These are phyloP conservation scores for Vanderwaltozyma yarrowii DNA, from an alignment of 805 yeast species.

Conservation along the genomic window DNA sequence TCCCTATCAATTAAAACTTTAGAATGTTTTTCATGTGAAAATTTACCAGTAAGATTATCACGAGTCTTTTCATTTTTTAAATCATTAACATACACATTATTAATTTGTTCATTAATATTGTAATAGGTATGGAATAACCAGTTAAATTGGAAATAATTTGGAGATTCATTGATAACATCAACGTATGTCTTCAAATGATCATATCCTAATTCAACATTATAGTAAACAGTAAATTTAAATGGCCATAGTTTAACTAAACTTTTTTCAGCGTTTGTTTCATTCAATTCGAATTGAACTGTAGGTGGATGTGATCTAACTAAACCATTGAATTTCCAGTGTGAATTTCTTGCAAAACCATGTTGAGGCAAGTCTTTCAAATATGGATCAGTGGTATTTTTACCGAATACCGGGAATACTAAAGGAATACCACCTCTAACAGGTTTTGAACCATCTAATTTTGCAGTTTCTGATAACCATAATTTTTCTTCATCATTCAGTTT, in stretches of 20 bases:
- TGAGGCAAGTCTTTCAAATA: constrained; percentile 64
- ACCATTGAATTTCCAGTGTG: constrained; percentile 87
- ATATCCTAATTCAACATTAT: constrained; percentile 49
- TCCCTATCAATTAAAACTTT: constrained; percentile 63
- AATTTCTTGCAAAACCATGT: constrained; percentile 88
- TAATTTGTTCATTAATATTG: constrained; percentile 55
- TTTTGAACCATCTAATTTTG: constrained; percentile 77
- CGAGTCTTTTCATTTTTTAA: constrained; percentile 57
- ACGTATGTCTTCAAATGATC: constrained; percentile 54
- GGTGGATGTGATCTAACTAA: constrained; percentile 58
- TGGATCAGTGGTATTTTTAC: constrained; percentile 51
- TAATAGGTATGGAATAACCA: constrained; percentile 90
- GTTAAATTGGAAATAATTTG: constrained; percentile 62
- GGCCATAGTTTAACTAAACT: constrained; percentile 52
- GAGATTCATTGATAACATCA: constrained; percentile 62
- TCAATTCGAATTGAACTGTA: constrained; percentile 78
- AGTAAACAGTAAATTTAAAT: constrained; percentile 63
- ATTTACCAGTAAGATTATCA: constrained; percentile 60
- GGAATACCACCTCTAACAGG: constrained; percentile 99
- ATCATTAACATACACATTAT: constrained; percentile 62
- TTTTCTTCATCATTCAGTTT: constrained; percentile 57
- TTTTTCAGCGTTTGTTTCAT: constrained; percentile 66
- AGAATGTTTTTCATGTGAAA: constrained; percentile 57
- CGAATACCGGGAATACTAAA: constrained; percentile 84
- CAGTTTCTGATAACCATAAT: constrained; percentile 65